Evolutionary conservation across 805 yeast genomes (phyloP), one percentile per base, ranked within the genome.

Genomic region (Cephaloascus albidus): DNA sequence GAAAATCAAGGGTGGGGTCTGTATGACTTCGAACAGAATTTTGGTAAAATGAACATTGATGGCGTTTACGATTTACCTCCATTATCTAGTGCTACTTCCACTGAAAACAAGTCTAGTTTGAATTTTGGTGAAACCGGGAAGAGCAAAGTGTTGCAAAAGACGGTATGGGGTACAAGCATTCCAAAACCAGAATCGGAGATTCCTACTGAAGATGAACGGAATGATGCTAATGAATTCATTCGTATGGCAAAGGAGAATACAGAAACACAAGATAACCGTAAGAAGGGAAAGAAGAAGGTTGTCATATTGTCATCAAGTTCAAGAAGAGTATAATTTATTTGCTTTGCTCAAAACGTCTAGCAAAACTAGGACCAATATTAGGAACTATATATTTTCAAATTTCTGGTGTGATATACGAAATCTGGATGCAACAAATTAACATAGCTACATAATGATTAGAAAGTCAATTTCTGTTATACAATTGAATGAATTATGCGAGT

Each of bases 131-230:
- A 20, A 34, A 20, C 15, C 37, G 20, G 19, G 39, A 40, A 4
- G 35, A 39, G 17, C 45, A 19, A 39, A 0, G 57, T 56, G 10
- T 60, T 52, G 40, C 63, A 66, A 32, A 72, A 76, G 1, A 80
- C 93, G 0, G 77, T 85, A 3, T 85, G 94, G 94, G 94, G 94
- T 0, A 84, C 93, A 1, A 65, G 60, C 39, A 73, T 77, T 2
- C 72, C 70, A 3, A 65, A 59, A 39, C 47, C 61, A 1, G 70
- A 58, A 58, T 10, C 61, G 45, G 59, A 57, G 20, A 64, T 63
- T 20, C 54, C 55, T n/a, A 45, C 54, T 1, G 67, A 60, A 6
- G 73, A 69, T 41, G 72, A 65, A 32, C 64, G 67, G 51, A n/a
- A n/a, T n/a, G 79, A 72, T 34, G 70, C 70, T 5, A 70, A 61